Evolutionary conservation across 2,329 filamentous ascomycete species (phyloP).

Genomic region (Paraphoma sp.): DNA sequence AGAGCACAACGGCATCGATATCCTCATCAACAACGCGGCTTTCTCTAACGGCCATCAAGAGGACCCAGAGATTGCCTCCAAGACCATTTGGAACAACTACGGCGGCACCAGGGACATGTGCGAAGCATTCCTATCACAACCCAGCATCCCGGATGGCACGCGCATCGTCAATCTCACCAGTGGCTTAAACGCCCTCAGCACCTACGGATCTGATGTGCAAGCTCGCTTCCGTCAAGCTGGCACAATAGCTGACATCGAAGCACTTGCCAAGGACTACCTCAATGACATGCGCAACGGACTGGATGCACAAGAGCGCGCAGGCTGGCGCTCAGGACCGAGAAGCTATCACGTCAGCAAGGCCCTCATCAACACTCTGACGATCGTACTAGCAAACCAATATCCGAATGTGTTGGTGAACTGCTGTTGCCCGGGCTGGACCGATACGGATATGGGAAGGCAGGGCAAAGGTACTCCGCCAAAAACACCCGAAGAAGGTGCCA

Average conservation of each 20-base stretch:
- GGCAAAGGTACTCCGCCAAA: constrained; percentile 21
- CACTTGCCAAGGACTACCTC: constrained; percentile 8
- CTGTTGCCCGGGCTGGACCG: constrained; percentile 31
- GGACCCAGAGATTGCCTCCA: constrained; percentile 7
- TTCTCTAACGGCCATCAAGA: constrained; percentile 23
- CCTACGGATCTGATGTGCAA: constrained; percentile 7
- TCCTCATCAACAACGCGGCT: constrained; percentile 33
- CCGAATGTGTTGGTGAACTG: constrained; percentile 13
- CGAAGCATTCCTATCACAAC: constrained; percentile 12
- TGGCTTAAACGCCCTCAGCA: constrained; percentile 11
- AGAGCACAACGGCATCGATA: constrained; percentile 13
- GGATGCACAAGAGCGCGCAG: constrained; percentile 4
- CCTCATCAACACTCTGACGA: constrained; percentile 20
- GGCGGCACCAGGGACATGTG: constrained; percentile 25
- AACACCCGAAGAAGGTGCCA: constrained; percentile 22
- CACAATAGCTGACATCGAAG: constrained; percentile 7
- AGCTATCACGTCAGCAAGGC: constrained; percentile 34
- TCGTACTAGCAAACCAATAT: constrained; percentile 18
- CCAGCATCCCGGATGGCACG: constrained; percentile 8
- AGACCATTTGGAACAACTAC: constrained; percentile 24
- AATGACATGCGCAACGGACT: neutral
- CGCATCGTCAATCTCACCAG: constrained; percentile 27
- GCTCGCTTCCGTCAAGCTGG: constrained; percentile 2
- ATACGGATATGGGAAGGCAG: constrained; percentile 31
- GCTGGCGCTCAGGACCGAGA: constrained; percentile 15